phyloP scores from a whole-genome alignment of 2,329 filamentous ascomycete genomes.

The Fusarium decemcellulare region DNA sequence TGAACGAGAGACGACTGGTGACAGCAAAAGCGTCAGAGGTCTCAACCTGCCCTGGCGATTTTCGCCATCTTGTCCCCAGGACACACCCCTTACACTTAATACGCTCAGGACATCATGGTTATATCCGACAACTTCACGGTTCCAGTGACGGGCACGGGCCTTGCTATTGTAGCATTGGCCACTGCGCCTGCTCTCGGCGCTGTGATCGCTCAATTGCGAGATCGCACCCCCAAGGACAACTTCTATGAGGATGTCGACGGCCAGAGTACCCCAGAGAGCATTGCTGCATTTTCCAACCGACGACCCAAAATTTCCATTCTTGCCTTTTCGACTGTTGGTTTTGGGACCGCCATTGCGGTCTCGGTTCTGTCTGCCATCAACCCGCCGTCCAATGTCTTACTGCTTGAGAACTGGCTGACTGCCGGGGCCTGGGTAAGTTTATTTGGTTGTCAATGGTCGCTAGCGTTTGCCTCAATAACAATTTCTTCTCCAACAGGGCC shows the following conservation, averaged over 20 bases:
- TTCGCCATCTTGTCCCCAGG: conserved; percentile 10
- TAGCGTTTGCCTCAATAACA: conserved; percentile 12
- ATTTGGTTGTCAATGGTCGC: background rate
- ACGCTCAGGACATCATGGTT: conserved; percentile 30
- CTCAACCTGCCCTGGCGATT: conserved; percentile 15
- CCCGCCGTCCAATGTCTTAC: conserved; percentile 53
- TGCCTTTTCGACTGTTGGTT: conserved; percentile 67
- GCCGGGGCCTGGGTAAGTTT: conserved; percentile 74
- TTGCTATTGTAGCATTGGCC: conserved; percentile 54
- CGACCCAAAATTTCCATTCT: conserved; percentile 69
- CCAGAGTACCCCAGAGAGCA: conserved; percentile 73
- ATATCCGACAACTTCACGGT: conserved; percentile 34
- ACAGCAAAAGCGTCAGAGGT: background rate
- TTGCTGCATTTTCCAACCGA: conserved; percentile 73
- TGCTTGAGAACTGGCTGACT: conserved; percentile 72
- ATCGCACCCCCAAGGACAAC: conserved; percentile 56
- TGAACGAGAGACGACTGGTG: background rate
- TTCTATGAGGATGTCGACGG: conserved; percentile 80
- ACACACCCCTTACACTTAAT: background rate
- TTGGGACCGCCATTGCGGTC: conserved; percentile 68
- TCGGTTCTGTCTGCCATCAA: conserved; percentile 66
- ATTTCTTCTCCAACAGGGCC: conserved; percentile 53
- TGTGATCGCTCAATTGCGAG: conserved; percentile 52
- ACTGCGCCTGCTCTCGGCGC: conserved; percentile 55
- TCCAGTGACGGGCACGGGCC: conserved; percentile 50